Evolutionary conservation across 176 grass and related monocot species (phyloP), one percentile per base, ranked within the genome.

Genomic region (Leersia perrieri): DNA sequence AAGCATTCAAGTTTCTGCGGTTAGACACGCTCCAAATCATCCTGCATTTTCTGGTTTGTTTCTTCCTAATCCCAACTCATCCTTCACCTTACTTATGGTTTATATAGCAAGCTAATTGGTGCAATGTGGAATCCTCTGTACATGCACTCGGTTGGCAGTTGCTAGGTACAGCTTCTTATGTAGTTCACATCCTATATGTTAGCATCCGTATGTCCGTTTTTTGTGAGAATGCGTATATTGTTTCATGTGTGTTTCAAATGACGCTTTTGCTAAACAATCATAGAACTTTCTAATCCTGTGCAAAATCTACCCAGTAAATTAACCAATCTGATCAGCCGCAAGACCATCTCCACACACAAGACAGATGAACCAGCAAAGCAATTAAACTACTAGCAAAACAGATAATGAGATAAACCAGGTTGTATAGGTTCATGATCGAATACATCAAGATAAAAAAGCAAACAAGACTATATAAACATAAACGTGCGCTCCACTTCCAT

Each of bases 1-100:
- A 81, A 85, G 82, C 71, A 93, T 98, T 63, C 92, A 89, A 75
- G 86, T 89, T 49, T 81, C 88, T n/a, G 83, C 92, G 64, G 86
- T 98, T 13, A 87, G 70, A 36, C 84, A 98, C 1, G 65, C 86
- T 68, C 90, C 88, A 58, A 85, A 85, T 75, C 92, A 88, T 75
- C 79, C 62, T 72, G 38, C 80, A 60, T 87, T 45, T 69, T 93
- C 92, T 74, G 92, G 95, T 98, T 55, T 76, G 84, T 86, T 81
- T 39, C 51, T 60, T 31, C 26, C 33, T 40, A 9, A n/a, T n/a
- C n/a, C n/a, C n/a, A n/a, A n/a, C n/a, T n/a, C n/a, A 28, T 63
- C 53, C 51, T 33, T 3, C 16, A 28, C 14, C 39, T 61, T 63
- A 28, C 22, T 16, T 45, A 13, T 26, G 31, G 74, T 69, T n/a